Evolutionary conservation across 305 asterid species (phyloP).

Genomic region (Plantago coronopus): DNA sequence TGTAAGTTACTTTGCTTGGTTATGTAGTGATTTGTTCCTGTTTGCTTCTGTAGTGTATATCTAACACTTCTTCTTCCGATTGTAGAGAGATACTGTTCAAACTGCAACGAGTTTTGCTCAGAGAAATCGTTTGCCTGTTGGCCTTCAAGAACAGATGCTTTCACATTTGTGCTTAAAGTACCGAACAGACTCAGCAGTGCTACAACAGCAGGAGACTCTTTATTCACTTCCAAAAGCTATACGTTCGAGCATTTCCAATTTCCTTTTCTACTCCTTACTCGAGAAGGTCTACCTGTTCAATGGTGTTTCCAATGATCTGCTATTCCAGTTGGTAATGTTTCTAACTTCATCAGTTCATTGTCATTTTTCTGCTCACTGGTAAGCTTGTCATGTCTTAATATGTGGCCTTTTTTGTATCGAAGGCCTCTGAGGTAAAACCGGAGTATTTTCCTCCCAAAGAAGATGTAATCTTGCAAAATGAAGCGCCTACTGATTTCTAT

Average conservation of each 20-base stretch:
- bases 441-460: constrained; percentile 57
- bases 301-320: constrained; percentile 76
- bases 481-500: constrained; percentile 59
- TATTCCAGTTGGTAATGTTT: constrained; percentile 69
- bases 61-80: neutral
- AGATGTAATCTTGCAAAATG: constrained; percentile 57
- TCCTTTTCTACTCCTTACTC: constrained; percentile 64
- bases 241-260: constrained; percentile 63
- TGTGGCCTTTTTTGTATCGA: constrained; percentile 1
- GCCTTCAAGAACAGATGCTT: constrained; percentile 60
- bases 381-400: constrained; percentile 2
- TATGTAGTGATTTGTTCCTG: neutral
- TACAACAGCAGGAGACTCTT: constrained; percentile 68
- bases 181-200: constrained; percentile 67
- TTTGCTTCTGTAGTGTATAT: neutral
- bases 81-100: constrained; percentile 52
- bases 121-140: constrained; percentile 47
- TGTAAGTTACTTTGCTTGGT: constrained; percentile 32
- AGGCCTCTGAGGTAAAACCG: constrained; percentile 59
- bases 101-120: constrained; percentile 51
- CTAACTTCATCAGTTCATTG: neutral
- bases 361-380: constrained; percentile 1
- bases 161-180: constrained; percentile 60
- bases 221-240: constrained; percentile 85
- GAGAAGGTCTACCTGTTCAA: constrained; percentile 77